Conservation (phyloP, 345 rosid species). For the Eucalyptus viminalis region DNA sequence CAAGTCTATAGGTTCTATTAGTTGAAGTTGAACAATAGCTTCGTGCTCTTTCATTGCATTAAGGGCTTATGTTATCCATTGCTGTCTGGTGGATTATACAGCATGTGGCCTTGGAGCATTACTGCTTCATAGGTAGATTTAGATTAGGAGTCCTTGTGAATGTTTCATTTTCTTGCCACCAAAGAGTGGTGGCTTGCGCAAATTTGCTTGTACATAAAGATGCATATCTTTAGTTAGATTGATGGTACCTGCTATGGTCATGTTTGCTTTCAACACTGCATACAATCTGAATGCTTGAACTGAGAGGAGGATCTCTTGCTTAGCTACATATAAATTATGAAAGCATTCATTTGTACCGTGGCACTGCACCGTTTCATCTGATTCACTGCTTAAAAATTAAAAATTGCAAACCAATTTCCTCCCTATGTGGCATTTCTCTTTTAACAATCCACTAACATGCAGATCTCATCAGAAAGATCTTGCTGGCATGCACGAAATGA, state of each 20-base stretch:
- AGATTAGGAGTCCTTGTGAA: background rate
- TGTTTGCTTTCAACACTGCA: background rate
- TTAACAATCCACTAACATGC: background rate
- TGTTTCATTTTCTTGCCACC: background rate
- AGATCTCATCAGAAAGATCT: background rate
- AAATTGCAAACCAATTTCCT: background rate
- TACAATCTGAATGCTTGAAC: background rate
- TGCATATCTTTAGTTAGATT: background rate
- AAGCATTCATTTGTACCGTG: background rate
- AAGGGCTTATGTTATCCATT: background rate
- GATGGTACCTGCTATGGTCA: background rate
- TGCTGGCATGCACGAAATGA: background rate
- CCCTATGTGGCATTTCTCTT: background rate
- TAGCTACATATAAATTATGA: background rate
- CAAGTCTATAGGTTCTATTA: background rate
- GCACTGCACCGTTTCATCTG: background rate
- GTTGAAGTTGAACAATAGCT: background rate
- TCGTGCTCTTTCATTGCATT: background rate
- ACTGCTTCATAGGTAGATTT: background rate
- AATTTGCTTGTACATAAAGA: background rate
- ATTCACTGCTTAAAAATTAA: background rate
- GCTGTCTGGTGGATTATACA: background rate
- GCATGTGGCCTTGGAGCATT: background rate
- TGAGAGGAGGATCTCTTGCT: background rate
- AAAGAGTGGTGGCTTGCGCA: background rate